Evolutionary conservation across 768 basidiomycete species (phyloP), one percentile per base, ranked within the genome.

Genomic region (Auriscalpium vulgare): DNA sequence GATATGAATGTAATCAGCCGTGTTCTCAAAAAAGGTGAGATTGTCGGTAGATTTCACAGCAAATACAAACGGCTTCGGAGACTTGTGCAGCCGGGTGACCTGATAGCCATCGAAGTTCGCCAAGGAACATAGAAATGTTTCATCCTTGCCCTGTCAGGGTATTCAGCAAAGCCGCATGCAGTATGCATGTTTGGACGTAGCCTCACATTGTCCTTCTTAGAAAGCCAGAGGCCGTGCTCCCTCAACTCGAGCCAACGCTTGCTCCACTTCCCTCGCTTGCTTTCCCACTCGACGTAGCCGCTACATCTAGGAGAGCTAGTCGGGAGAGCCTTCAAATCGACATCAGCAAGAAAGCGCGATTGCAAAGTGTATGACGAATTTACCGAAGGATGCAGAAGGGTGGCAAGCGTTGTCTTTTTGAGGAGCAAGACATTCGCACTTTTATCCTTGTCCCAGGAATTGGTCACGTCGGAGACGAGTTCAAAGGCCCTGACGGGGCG

Each of bases 251-350:
- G 75, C 83, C 86, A 95, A 37, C 92, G 81, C 71, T 97, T 97
- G 55, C 76, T 86, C 97, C 95, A 99, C 70, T 97, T 97, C 37
- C 93, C 93, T 57, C 87, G 82, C 72, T 95, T 97, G 47, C 75
- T 76, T 73, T 95, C 91, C 80, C 85, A 89, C 68, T 97, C 90
- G 23, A 97, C 83, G 64, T 84, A 93, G 7, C 87, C 78, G 43
- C 77, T 72, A 59, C 72, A 64, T 4, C 62, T 68, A 50, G 78
- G 75, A 21, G 74, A 72, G 56, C 69, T 69, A 5, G 72, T 66
- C 11, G 82, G 84, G 47, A 83, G 69, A 23, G 74, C 73, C 78
- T 81, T 61, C 8, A 77, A 16, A 74, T 72, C 51, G 73, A 53
- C n/a, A 46, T 50, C 47, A 52, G 60, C 21, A 61, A 56, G 36